Evolutionary conservation across 2,329 filamentous ascomycete genomes (phyloP).

Genomic region (Cladosporium velox): DNA sequence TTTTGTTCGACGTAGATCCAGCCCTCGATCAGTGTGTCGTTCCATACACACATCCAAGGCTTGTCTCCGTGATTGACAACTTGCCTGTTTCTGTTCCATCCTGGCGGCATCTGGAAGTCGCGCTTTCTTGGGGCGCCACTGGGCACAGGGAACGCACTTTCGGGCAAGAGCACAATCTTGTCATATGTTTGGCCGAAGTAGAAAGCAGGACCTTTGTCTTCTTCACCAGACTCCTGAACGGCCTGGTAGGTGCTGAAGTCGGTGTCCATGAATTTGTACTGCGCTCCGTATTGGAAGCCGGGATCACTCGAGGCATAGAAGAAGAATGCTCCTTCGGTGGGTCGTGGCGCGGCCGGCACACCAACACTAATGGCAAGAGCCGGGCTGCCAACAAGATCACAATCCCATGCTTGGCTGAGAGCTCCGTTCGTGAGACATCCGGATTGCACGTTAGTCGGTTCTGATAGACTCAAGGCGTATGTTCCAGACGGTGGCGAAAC

Average conservation of each 20-base stretch:
- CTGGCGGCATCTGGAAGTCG: conserved; percentile 23
- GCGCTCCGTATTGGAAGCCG: conserved; percentile 60
- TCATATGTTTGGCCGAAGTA: conserved; percentile 65
- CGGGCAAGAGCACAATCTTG: conserved; percentile 61
- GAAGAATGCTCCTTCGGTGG: conserved; percentile 33
- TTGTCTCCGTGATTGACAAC: conserved; percentile 56
- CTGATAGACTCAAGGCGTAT: conserved; percentile 57
- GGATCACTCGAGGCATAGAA: conserved; percentile 32
- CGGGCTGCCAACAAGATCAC: conserved; percentile 49
- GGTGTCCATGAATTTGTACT: conserved; percentile 52
- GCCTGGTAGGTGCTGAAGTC: conserved; percentile 50
- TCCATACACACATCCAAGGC: conserved; percentile 73
- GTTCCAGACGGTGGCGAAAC: conserved; percentile 57
- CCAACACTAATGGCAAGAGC: conserved; percentile 35
- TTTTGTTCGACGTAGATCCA: conserved; percentile 65
- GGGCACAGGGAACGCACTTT: conserved; percentile 36
- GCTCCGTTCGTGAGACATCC: conserved; percentile 60
- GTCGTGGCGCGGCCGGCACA: conserved; percentile 25
- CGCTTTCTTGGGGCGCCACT: conserved; percentile 9
- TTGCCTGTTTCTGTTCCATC: conserved; percentile 42
- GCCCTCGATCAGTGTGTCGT: conserved; percentile 65
- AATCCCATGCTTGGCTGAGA: conserved; percentile 64
- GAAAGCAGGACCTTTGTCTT: conserved; percentile 60
- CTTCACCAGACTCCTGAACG: conserved; percentile 59
- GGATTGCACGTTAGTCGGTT: conserved; percentile 52